Evolutionary conservation across 139 green algal species (phyloP), one percentile per base, ranked within the genome.

Genomic region (Chlamydomonas sp.): DNA sequence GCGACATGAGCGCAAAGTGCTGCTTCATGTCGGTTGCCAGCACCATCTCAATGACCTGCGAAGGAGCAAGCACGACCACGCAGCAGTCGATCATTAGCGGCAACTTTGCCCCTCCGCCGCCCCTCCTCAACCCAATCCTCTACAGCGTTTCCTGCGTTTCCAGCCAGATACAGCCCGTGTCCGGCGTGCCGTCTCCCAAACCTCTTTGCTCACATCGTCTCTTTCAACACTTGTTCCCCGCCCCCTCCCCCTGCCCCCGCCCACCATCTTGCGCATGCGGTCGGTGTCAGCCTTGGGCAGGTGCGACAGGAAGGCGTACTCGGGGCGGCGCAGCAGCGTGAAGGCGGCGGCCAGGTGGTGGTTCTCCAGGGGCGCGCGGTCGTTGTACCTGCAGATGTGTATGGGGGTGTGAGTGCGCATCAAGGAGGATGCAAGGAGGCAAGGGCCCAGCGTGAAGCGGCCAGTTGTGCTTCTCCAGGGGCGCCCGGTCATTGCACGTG

Each of bases 291-390:
- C 69, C 83, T 92, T 92, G 58, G 79, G 75, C 83, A 93, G 67
- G 60, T 72, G 66, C 3, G 31, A 1, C 79, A 91, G 6, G 72
- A 92, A 93, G 81, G 86, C 84, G 82, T 81, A 92, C 8, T 93
- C 83, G 10, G 85, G 79, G 3, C 90, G 18, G 61, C 62, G 77
- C 61, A 93, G 77, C 64, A 93, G 83, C 67, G 18, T 79, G 73
- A 91, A 94, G 59, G 90, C 69, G 57, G 79, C 73, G 1, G 91
- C 77, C 8, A 75, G 12, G 85, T 93, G 92, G 89, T 95, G 91
- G 87, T 95, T 95, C 90, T 96, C 93, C 90, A 94, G 68, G 79
- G 87, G 90, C 0, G 91, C 89, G 58, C 79, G 84, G 77, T 91
- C 82, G 73, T 93, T 93, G 86, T 91, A 93, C 5, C 71, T 73